Evolutionary conservation across 768 basidiomycete species (phyloP).

Genomic region (Rhizopogon rudus): DNA sequence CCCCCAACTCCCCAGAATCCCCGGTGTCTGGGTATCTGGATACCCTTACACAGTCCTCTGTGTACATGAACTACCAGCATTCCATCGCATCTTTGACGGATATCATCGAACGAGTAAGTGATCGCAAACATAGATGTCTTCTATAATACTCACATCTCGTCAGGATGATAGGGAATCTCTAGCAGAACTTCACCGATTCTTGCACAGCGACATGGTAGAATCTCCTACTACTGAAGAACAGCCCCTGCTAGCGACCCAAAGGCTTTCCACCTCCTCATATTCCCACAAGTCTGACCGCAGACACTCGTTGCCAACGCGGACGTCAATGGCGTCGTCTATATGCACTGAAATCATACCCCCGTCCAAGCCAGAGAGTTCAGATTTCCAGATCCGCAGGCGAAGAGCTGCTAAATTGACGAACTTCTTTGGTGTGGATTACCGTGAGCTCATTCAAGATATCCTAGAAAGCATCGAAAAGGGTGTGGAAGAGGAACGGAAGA

Average conservation of each 20-base stretch:
- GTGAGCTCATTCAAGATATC: slow-evolving; percentile 70
- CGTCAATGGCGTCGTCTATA: slow-evolving; percentile 52
- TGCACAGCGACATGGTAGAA: slow-evolving; percentile 33
- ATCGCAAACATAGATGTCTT: background rate
- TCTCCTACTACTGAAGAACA: slow-evolving; percentile 18
- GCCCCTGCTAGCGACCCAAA: slow-evolving; percentile 15
- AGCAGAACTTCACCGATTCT: slow-evolving; percentile 67
- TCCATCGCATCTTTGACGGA: slow-evolving; percentile 78
- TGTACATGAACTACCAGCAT: slow-evolving; percentile 75
- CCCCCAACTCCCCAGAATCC: slow-evolving; percentile 10
- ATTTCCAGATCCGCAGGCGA: slow-evolving; percentile 66
- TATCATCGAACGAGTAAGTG: slow-evolving; percentile 71
- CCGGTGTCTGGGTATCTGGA: slow-evolving; percentile 12
- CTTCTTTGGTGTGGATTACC: slow-evolving; percentile 87
- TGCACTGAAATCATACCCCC: slow-evolving; percentile 42
- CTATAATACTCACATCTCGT: slow-evolving; percentile 2
- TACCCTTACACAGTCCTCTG: slow-evolving; percentile 33
- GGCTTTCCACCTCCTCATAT: slow-evolving; percentile 28
- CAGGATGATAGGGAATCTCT: slow-evolving; percentile 77
- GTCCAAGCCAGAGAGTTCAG: slow-evolving; percentile 34
- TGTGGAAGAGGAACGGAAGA: slow-evolving; percentile 61
- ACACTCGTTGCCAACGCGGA: slow-evolving; percentile 60
- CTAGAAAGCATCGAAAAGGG: slow-evolving; percentile 77
- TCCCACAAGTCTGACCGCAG: slow-evolving; percentile 58
- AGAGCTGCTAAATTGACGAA: slow-evolving; percentile 80